A percentile compares a stretch with the other conserved stretches of the same genome.
phyloP scores from a whole-genome alignment of 139 green algal genomes.

The Chlorella sp. region DNA sequence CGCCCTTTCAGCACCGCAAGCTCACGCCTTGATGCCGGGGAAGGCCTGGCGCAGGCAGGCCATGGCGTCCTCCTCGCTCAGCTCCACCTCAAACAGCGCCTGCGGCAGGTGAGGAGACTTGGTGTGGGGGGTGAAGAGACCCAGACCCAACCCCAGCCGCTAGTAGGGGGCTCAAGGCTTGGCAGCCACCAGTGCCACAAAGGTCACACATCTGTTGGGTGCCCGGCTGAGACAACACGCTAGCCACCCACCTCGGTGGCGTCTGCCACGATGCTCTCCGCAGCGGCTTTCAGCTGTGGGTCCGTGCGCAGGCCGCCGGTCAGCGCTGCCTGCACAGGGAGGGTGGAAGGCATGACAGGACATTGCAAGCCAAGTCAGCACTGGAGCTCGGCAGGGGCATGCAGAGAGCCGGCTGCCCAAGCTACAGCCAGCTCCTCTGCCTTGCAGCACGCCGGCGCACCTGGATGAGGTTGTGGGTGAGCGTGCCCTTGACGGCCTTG shows the following conservation, averaged over 20 bases:
- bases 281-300: slow-evolving; percentile 20
- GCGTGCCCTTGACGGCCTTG: slow-evolving; percentile 28
- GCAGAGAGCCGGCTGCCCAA: too few relatives aligned
- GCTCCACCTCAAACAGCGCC: slow-evolving; percentile 67
- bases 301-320: slow-evolving; percentile 11
- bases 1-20: too few relatives aligned
- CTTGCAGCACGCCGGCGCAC: neutral
- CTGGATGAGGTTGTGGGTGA: slow-evolving; percentile 40
- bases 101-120: too few relatives aligned
- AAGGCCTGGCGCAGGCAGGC: slow-evolving; percentile 30
- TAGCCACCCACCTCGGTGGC: slow-evolving; percentile 40
- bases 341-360: too few relatives aligned
- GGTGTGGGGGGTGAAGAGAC: too few relatives aligned
- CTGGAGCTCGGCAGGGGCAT: too few relatives aligned
- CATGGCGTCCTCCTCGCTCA: slow-evolving; percentile 56
- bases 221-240: too few relatives aligned
- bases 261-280: slow-evolving; percentile 31
- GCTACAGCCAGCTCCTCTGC: neutral
- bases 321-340: slow-evolving; percentile 31
- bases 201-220: too few relatives aligned
- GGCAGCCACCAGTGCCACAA: too few relatives aligned
- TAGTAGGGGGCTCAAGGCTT: too few relatives aligned
- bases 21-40: slow-evolving; percentile 32
- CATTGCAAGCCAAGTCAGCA: neutral
- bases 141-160: too few relatives aligned